A percentile compares a stretch with the other conserved stretches of the same genome.
phyloP scores from a whole-genome alignment of 345 rosid species.

The Moricandia moricandioides region DNA sequence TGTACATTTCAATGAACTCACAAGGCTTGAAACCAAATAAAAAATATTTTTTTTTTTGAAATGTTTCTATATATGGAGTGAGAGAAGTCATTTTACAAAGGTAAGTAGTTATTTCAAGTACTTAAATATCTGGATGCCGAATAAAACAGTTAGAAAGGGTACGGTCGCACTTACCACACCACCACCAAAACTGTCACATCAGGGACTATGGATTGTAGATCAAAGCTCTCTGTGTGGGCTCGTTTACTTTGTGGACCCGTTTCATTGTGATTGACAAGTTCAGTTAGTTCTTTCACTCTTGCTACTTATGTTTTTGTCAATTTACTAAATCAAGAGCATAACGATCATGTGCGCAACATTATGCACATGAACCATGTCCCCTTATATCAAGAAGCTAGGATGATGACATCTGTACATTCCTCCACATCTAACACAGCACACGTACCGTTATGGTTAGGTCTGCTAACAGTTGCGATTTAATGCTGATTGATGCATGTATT shows the following conservation, averaged over 20 bases:
- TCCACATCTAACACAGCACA: neutral
- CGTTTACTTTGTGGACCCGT: neutral
- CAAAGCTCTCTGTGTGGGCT: neutral
- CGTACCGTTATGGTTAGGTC: neutral
- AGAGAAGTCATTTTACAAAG: neutral
- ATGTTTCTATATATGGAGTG: neutral
- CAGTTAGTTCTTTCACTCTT: neutral
- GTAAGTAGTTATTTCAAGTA: neutral
- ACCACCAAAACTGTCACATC: neutral
- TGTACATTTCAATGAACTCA: neutral
- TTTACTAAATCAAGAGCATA: neutral
- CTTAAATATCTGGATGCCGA: neutral
- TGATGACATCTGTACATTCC: neutral
- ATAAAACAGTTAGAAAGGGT: neutral
- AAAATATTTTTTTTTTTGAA: neutral
- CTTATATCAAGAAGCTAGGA: neutral
- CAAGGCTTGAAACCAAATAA: neutral
- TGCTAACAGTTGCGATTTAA: neutral
- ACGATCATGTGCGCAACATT: conserved; percentile 14
- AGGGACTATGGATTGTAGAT: neutral
- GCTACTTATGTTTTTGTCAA: neutral
- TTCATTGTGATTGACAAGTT: neutral
- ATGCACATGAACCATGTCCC: neutral
- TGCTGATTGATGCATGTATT: neutral
- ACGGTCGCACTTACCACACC: neutral